Conservation (phyloP, 2,329 filamentous ascomycete genomes). For the Talaromyces rugulosus region DNA sequence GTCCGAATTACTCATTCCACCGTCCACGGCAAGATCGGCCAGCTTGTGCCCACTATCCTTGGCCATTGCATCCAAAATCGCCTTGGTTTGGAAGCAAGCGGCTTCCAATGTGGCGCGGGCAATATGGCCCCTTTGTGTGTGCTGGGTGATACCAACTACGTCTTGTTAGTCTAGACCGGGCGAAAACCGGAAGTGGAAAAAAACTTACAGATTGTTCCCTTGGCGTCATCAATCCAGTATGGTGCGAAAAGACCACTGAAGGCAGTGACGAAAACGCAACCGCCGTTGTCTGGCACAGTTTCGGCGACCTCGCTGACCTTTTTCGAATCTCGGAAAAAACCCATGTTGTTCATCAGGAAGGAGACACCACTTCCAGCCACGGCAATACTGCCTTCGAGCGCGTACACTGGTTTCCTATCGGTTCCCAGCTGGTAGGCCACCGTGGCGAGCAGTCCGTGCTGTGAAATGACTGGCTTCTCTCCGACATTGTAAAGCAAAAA, state of each 20-base stretch:
- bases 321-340: conserved; percentile 57
- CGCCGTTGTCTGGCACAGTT: conserved; percentile 70
- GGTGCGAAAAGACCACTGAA: conserved; percentile 89
- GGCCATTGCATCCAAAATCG: conserved; percentile 88
- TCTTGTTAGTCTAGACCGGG: conserved; percentile 1
- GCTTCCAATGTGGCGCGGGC: conserved; percentile 86
- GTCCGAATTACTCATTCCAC: conserved; percentile 83
- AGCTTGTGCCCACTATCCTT: conserved; percentile 75
- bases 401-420: conserved; percentile 66
- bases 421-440: conserved; percentile 80
- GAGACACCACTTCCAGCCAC: conserved; percentile 78
- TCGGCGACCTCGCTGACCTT: conserved; percentile 62
- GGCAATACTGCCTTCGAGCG: conserved; percentile 77
- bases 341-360: conserved; percentile 65
- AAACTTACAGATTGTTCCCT: conserved; percentile 72
- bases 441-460: conserved; percentile 76
- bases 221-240: conserved; percentile 93
- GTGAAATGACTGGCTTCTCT: conserved; percentile 77
- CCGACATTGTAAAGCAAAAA: conserved; percentile 89
- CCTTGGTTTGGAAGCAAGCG: conserved; percentile 87
- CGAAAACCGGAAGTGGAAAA: background rate
- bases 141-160: conserved; percentile 73
- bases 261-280: conserved; percentile 81
- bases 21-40: conserved; percentile 74
- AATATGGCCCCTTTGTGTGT: conserved; percentile 81